Conservation (phyloP, 257 asterid species). For the Plectranthus barbatus region DNA sequence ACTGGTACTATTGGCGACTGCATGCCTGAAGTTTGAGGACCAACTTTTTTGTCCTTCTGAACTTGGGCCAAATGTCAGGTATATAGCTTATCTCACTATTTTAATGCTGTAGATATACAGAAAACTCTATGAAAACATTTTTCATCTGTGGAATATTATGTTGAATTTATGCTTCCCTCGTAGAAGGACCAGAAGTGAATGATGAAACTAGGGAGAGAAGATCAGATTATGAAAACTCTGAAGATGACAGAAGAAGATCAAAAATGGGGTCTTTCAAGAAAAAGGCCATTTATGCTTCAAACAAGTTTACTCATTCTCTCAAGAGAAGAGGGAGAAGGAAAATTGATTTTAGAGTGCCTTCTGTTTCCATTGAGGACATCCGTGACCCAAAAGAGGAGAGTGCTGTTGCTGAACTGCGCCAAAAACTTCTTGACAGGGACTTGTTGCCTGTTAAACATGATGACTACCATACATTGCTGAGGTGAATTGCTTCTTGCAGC, state of each 20-base stretch:
- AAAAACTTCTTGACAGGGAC: constrained; percentile 53
- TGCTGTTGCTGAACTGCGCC: constrained; percentile 67
- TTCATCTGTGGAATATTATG: background rate
- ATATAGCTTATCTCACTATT: constrained; percentile 9
- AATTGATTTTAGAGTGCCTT: constrained; percentile 81
- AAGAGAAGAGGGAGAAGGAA: constrained; percentile 85
- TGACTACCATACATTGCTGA: constrained; percentile 80
- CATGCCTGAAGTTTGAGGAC: constrained; percentile 22
- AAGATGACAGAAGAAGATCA: constrained; percentile 74
- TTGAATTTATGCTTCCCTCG: constrained; percentile 1
- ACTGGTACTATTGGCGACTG: constrained; percentile 12
- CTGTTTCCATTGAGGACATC: constrained; percentile 77
- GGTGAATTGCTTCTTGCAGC: constrained; percentile 35
- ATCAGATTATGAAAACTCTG: constrained; percentile 68
- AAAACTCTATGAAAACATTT: background rate
- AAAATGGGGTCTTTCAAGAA: constrained; percentile 70
- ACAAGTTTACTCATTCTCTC: constrained; percentile 78
- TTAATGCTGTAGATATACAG: constrained; percentile 1
- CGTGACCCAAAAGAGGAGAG: constrained; percentile 82
- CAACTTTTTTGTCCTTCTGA: constrained; percentile 17
- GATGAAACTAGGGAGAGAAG: constrained; percentile 73
- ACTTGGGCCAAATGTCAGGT: constrained; percentile 67
- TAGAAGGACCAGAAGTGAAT: constrained; percentile 48
- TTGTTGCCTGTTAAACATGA: constrained; percentile 76
- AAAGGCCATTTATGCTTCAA: constrained; percentile 85